Evolutionary conservation across 805 yeast species (phyloP).

Genomic region (Brettanomyces naardenensis): DNA sequence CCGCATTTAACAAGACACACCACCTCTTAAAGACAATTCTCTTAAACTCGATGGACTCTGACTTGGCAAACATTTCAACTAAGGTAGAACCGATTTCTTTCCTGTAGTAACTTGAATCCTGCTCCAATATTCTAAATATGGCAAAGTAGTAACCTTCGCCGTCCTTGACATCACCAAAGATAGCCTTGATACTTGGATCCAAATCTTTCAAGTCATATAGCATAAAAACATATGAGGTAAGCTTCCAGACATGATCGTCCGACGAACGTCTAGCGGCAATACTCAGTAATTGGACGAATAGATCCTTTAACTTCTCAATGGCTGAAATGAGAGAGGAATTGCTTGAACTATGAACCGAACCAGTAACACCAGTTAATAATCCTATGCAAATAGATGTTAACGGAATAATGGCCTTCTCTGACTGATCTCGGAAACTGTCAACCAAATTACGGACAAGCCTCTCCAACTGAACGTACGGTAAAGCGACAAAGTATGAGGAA

Average conservation of each 20-base stretch:
- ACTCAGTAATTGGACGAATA: slow-evolving; percentile 18
- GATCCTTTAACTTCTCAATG: slow-evolving; percentile 10
- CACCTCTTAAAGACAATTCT: slow-evolving; percentile 39
- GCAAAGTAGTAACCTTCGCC: slow-evolving; percentile 10
- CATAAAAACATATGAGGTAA: slow-evolving; percentile 39
- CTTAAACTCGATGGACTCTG: slow-evolving; percentile 10
- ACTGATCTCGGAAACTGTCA: slow-evolving; percentile 5
- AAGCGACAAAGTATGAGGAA: slow-evolving; percentile 31
- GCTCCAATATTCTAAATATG: slow-evolving; percentile 37
- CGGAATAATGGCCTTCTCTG: slow-evolving; percentile 9
- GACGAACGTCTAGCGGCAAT: slow-evolving; percentile 5
- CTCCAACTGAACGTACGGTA: slow-evolving; percentile 41
- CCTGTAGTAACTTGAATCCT: slow-evolving; percentile 19
- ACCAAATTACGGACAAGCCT: slow-evolving; percentile 18
- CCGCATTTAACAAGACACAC: slow-evolving; percentile 39
- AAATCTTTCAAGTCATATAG: slow-evolving; percentile 32
- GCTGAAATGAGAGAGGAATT: slow-evolving; percentile 13
- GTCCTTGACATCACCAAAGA: slow-evolving; percentile 4
- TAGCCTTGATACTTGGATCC: neutral
- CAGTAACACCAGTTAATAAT: slow-evolving; percentile 24
- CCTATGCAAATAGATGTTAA: slow-evolving; percentile 33
- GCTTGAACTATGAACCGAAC: slow-evolving; percentile 22
- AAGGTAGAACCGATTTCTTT: slow-evolving; percentile 15
- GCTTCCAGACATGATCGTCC: slow-evolving; percentile 32
- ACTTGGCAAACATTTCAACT: slow-evolving; percentile 16